Conservation (phyloP, 345 rosid genomes). For the Heritiera fomes region DNA sequence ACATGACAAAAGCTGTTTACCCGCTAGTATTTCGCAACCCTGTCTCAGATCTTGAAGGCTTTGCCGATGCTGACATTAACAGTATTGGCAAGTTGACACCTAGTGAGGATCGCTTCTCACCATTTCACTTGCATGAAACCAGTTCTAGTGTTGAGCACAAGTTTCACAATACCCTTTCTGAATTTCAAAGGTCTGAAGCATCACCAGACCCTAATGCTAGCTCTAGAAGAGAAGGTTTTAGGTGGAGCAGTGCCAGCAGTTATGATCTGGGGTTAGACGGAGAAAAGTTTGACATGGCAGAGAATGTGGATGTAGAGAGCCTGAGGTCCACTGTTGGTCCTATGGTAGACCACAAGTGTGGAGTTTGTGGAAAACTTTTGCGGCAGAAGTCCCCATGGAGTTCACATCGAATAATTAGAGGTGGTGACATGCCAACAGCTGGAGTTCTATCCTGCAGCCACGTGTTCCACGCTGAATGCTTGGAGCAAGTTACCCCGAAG, state of each 20-base stretch:
- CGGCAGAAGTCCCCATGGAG: constrained; percentile 88
- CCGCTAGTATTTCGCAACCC: constrained; percentile 78
- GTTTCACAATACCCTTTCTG: constrained; percentile 50
- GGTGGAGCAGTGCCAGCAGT: constrained; percentile 74
- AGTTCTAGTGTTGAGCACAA: constrained; percentile 39
- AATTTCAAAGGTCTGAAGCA: constrained; percentile 47
- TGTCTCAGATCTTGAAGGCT: constrained; percentile 62
- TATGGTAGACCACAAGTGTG: constrained; percentile 55
- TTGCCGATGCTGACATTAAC: constrained; percentile 42
- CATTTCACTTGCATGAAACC: constrained; percentile 48
- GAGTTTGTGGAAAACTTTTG: constrained; percentile 65
- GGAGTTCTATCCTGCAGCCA: constrained; percentile 85
- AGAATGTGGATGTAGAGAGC: constrained; percentile 41
- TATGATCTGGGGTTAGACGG: constrained; percentile 60
- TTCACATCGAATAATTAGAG: constrained; percentile 67
- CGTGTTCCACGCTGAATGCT: constrained; percentile 86
- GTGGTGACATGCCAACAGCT: constrained; percentile 73
- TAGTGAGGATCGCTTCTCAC: constrained; percentile 49
- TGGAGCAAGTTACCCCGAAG: constrained; percentile 77
- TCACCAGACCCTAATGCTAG: constrained; percentile 62
- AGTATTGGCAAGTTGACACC: constrained; percentile 49
- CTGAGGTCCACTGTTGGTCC: constrained; percentile 34
- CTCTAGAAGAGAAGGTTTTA: constrained; percentile 74
- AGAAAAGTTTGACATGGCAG: constrained; percentile 49
- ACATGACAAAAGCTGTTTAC: constrained; percentile 64